A percentile compares a stretch with the other conserved stretches of the same genome.
Conservation (phyloP, 805 yeast species). For the Kazachstania taianensis region DNA sequence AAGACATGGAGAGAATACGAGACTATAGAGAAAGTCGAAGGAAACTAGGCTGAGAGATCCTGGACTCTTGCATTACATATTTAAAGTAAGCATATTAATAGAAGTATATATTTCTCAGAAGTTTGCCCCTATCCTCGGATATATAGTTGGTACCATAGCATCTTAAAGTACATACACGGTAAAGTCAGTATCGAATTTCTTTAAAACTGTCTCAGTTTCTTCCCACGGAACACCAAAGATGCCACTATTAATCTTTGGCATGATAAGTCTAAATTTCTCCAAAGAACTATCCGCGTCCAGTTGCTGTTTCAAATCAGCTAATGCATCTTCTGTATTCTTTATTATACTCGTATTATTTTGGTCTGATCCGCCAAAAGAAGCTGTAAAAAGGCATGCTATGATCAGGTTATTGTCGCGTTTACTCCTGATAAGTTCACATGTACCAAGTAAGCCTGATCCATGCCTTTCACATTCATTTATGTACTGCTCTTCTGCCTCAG, state of each 20-base stretch:
- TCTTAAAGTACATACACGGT: slow-evolving; percentile 29
- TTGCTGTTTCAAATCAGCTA: slow-evolving; percentile 33
- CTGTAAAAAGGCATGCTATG: slow-evolving; percentile 68
- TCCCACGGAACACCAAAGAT: slow-evolving; percentile 75
- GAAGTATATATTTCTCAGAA: neutral
- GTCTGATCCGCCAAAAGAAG: slow-evolving; percentile 38
- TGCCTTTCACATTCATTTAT: slow-evolving; percentile 16
- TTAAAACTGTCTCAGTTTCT: slow-evolving; percentile 45
- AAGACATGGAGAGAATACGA: slow-evolving; percentile 93
- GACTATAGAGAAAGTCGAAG: slow-evolving; percentile 33
- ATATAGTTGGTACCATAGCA: no score
- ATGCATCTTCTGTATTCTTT: slow-evolving; percentile 39
- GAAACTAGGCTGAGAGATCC: neutral
- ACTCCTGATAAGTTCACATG: slow-evolving; percentile 20
- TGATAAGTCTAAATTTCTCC: slow-evolving; percentile 30
- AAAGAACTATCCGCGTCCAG: slow-evolving; percentile 4
- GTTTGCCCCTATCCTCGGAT: neutral
- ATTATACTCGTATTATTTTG: slow-evolving; percentile 42
- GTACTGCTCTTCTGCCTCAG: slow-evolving; percentile 46
- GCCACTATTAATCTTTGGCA: slow-evolving; percentile 79
- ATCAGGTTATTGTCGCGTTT: slow-evolving; percentile 12
- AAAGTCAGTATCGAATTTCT: slow-evolving; percentile 13
- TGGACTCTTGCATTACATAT: neutral
- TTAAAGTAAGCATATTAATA: no score
- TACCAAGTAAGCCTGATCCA: slow-evolving; percentile 38